Base-by-base conservation (phyloP, 768 basidiomycete genomes). In the Xerocomus spinulosus region DNA sequence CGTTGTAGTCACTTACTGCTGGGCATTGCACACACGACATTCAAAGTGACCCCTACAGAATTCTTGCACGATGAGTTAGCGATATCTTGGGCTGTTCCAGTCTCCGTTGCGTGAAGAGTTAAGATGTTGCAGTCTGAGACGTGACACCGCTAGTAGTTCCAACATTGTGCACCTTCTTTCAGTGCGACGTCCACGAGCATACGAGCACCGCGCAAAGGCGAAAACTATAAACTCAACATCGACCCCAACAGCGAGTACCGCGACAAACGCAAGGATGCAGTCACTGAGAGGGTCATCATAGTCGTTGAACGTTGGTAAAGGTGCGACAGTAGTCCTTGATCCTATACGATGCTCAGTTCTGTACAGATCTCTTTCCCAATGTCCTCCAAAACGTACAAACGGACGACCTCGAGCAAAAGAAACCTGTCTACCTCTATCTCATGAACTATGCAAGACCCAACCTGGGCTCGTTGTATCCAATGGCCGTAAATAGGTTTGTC, bases 391-490 rank as follows among this genome's bases (percentile, higher is more conserved):
- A 97, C 70, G 95, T 93, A 93, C 95, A 98, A 72, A 98, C 96
- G 21, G 95, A 99, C 43, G 95, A 98, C 67, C 80, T 99, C 45
- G 96, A 99, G 68, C 96, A 98, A 73, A 99, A 98, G 82, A 98
- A 99, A 70, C 87, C 98, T 28, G 96, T 98, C 17, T 98, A 96
- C 61, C 80, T 96, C 20, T 97, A 97, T 68, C 83, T 99, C 50
- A 97, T 98, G 89, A 99, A 99, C 74, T 99, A 98, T 57, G 95
- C 95, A 96, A 96, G 66, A 94, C 95, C 0, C 96, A 99, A 63
- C 96, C 96, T 0, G 96, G 98, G 64, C 88, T 98, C 52, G 94
- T 97, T 69, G 98, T 99, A 63, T 79, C n/a, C n/a, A n/a, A n/a
- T 99, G 38, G 96, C 96, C 24, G 96, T 99, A 51, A 99, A 98